Evolutionary conservation across 495 filamentous ascomycete genomes (phyloP).

Genomic region (Penicillium alfredii): DNA sequence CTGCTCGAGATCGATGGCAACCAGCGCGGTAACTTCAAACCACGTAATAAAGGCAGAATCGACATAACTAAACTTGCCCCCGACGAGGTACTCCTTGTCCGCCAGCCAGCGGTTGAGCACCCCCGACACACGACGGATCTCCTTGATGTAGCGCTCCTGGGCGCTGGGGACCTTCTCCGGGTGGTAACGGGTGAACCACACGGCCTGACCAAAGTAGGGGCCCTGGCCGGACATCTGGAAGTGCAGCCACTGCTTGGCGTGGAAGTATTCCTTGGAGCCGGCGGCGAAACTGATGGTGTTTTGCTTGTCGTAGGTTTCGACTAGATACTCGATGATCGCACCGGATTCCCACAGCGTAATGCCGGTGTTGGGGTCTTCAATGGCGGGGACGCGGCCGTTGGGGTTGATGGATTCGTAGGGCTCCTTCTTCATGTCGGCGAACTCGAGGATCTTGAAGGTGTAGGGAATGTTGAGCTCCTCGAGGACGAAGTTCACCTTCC

Average conservation of each 20-base stretch:
- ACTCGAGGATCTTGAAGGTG: slow-evolving; percentile 34
- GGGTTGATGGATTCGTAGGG: slow-evolving; percentile 57
- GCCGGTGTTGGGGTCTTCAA: slow-evolving; percentile 63
- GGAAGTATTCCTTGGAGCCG: slow-evolving; percentile 44
- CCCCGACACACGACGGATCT: slow-evolving; percentile 52
- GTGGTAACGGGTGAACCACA: slow-evolving; percentile 52
- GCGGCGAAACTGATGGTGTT: slow-evolving; percentile 51
- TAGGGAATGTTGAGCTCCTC: slow-evolving; percentile 58
- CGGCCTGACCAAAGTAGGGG: slow-evolving; percentile 58
- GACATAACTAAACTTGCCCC: slow-evolving; percentile 50
- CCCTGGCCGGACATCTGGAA: slow-evolving; percentile 67
- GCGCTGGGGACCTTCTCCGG: slow-evolving; percentile 53
- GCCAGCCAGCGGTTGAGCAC: slow-evolving; percentile 51
- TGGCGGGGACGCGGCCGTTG: slow-evolving; percentile 60
- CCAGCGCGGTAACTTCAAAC: slow-evolving; percentile 20
- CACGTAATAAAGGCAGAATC: slow-evolving; percentile 57
- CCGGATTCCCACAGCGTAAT: slow-evolving; percentile 67
- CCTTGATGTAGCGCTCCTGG: slow-evolving; percentile 53
- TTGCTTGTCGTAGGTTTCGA: slow-evolving; percentile 64
- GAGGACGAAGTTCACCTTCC: slow-evolving; percentile 59
- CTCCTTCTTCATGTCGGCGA: slow-evolving; percentile 51
- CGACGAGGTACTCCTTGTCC: slow-evolving; percentile 54
- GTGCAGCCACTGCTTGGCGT: slow-evolving; percentile 58
- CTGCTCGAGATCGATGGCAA: slow-evolving; percentile 16
- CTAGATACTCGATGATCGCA: slow-evolving; percentile 65